phyloP scores from a whole-genome alignment of 2,329 filamentous ascomycete species.

The Talaromyces atroroseus region DNA sequence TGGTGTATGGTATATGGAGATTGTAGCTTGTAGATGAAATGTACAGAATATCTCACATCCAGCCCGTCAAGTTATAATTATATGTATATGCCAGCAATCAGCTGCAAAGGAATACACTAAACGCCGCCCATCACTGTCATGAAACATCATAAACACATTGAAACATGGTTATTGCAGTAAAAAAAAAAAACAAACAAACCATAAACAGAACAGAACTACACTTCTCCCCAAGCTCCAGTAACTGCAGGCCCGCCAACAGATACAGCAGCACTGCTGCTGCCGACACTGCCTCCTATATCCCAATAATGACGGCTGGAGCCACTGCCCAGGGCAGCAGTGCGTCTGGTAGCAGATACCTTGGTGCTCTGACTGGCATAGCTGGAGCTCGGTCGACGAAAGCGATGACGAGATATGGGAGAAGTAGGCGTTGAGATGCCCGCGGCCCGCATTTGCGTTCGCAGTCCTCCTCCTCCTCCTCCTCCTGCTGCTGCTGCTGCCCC shows the following conservation, averaged over 20 bases:
- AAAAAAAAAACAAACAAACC: not conserved
- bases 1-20: not conserved
- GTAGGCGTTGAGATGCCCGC: conserved; percentile 17
- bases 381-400: conserved; percentile 47
- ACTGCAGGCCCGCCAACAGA: conserved; percentile 59
- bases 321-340: conserved; percentile 42
- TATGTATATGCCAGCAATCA: not conserved
- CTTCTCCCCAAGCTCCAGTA: conserved; percentile 75
- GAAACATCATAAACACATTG: not conserved
- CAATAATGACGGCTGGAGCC: conserved; percentile 81
- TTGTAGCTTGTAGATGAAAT: not conserved
- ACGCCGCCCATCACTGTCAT: not conserved
- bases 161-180: not conserved
- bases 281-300: conserved; percentile 79
- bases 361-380: conserved; percentile 88
- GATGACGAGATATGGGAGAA: conserved; percentile 36
- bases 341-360: conserved; percentile 61
- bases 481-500: conserved; percentile 28
- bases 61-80: not conserved
- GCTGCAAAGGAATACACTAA: not conserved
- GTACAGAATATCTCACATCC: not conserved
- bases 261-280: conserved; percentile 66
- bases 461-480: conserved; percentile 28
- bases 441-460: conserved; percentile 15
- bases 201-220: conserved; percentile 24